Evolutionary conservation across 805 yeast species (phyloP), one percentile per base, ranked within the genome.

Genomic region (Wickerhamomyces canadensis): DNA sequence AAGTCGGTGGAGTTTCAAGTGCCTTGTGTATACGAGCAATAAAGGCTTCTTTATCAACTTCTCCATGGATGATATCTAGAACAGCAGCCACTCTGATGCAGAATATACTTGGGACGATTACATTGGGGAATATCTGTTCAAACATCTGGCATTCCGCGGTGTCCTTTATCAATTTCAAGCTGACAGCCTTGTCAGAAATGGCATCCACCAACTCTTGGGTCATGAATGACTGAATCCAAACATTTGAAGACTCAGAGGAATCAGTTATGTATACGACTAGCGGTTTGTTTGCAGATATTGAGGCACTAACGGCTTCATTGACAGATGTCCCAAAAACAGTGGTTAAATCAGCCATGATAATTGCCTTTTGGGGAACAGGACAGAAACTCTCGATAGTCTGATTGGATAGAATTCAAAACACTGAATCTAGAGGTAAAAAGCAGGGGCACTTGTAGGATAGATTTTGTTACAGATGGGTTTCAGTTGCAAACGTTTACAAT

Each of bases 91-190:
- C 58, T 24, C 55, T 59, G n/a, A 84, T 64, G 12, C 80, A 59
- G 49, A 74, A 70, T 18, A 81, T 60, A 43, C 84, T 68, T 2
- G 89, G 89, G 4, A 69, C 64, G 1, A 48, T 50, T 7, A 69
- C 61, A 14, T 65, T 58, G 3, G 77, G 77, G 44, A 78, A 79
- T n/a, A 80, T 60, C 43, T 76, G 78, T 25, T 67, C 61, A 48
- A 82, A 78, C 45, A 62, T 61, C 1, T 42, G 49, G 41, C 64
- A 77, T 41, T 76, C 75, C 1, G 51, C 48, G 2, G 78, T 58
- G 4, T 60, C 69, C 32, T 64, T 58, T 1, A 51, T 26, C 17
- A 79, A 51, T 40, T 61, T 55, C 21, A 78, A 51, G 27, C 69
- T 61, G 3, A 77, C 61, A n/a, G 64, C 60, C 5, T 62, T 54